These are phyloP conservation scores for Groenewaldozyma sp. DNA, from an alignment of 1,139 yeast species.

Conservation along the genomic window DNA sequence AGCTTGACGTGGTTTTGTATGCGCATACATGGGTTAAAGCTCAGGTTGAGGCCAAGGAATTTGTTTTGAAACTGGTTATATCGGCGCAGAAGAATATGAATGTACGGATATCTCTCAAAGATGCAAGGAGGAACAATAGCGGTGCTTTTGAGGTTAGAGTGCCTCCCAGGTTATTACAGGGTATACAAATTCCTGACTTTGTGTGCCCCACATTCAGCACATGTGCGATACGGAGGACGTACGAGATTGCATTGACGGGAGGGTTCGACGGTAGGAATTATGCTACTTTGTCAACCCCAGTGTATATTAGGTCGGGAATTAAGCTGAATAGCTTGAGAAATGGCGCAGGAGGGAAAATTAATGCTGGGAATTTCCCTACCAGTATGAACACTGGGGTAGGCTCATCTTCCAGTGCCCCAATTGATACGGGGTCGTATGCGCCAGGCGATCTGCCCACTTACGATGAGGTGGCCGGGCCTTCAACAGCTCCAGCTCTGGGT, in stretches of 20 bases:
- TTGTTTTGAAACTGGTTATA: slow-evolving; percentile 12
- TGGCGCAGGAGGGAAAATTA: no score
- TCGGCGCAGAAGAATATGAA: slow-evolving; percentile 11
- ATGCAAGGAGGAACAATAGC: slow-evolving; percentile 10
- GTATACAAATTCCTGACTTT: slow-evolving; percentile 41
- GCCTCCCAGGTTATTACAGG: slow-evolving; percentile 17
- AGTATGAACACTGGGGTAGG: no score
- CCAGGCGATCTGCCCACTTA: slow-evolving; percentile 14
- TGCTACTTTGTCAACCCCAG: slow-evolving; percentile 15
- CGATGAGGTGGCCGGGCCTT: slow-evolving; percentile 12
- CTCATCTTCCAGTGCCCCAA: no score
- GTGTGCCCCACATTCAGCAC: slow-evolving; percentile 48
- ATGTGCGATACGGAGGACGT: slow-evolving; percentile 47
- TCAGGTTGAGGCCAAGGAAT: slow-evolving; percentile 16
- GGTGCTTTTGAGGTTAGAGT: slow-evolving; percentile 17
- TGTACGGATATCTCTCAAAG: slow-evolving; percentile 11
- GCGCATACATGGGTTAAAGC: slow-evolving; percentile 24
- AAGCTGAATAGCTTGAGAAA: no score
- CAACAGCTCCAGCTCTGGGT: neutral
- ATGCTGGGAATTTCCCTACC: no score
- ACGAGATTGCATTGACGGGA: slow-evolving; percentile 37
- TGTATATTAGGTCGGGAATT: slow-evolving; percentile 20
- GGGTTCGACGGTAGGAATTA: slow-evolving; percentile 34
- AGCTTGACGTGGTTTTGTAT: slow-evolving; percentile 18
- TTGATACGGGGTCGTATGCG: no score